phyloP scores from a whole-genome alignment of 441 rosid species.

The Eutrema salsugineum region DNA sequence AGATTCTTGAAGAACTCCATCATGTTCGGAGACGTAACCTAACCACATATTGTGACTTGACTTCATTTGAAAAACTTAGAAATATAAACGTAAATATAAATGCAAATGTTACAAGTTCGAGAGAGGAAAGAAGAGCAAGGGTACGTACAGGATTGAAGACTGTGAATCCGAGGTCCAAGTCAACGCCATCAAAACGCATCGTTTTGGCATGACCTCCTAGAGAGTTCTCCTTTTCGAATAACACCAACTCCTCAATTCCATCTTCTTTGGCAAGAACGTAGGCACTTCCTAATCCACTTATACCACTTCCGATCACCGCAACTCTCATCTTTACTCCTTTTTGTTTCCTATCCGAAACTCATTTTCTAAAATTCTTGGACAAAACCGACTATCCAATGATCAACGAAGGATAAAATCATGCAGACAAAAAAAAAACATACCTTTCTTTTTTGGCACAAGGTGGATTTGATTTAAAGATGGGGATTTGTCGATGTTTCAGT shows the following conservation, averaged over 20 bases:
- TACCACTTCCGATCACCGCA: slow-evolving; percentile 71
- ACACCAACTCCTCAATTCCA: slow-evolving; percentile 32
- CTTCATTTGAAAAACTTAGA: too few relatives aligned
- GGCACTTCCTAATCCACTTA: slow-evolving; percentile 65
- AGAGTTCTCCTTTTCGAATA: slow-evolving; percentile 59
- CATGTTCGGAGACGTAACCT: slow-evolving; percentile 80
- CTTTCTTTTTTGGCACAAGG: too few relatives aligned
- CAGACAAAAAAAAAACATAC: background rate
- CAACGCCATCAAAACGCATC: slow-evolving; percentile 42
- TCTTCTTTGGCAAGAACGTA: slow-evolving; percentile 33
- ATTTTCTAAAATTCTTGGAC: background rate
- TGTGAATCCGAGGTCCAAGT: slow-evolving; percentile 76
- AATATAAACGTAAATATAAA: too few relatives aligned
- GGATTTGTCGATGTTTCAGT: background rate
- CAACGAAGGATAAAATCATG: background rate
- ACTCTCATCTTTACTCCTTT: slow-evolving; percentile 38
- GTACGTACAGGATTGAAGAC: slow-evolving; percentile 61
- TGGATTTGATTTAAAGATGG: background rate
- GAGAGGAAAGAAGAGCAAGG: background rate
- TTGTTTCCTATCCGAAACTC: background rate
- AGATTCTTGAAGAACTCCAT: slow-evolving; percentile 72
- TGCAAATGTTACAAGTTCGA: background rate
- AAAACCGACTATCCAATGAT: background rate
- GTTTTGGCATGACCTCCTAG: slow-evolving; percentile 74
- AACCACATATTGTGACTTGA: background rate